phyloP scores from a whole-genome alignment of 257 asterid genomes.

The Datura wrightii region DNA sequence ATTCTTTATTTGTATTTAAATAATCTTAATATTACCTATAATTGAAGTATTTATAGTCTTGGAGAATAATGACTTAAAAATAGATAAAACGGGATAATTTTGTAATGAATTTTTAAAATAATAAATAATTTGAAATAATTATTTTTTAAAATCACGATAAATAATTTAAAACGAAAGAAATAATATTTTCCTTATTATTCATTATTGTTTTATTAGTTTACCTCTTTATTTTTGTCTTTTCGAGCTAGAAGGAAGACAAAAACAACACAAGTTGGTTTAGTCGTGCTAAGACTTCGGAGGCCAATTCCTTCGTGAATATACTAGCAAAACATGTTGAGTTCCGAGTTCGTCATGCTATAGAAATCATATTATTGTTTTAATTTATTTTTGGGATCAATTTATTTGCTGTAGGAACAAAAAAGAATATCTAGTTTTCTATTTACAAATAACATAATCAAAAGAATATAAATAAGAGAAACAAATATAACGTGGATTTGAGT shows the following conservation, averaged over 20 bases:
- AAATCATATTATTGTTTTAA: neutral
- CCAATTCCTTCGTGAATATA: neutral
- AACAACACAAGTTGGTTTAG: conserved; percentile 3
- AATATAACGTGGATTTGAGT: neutral
- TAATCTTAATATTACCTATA: no score
- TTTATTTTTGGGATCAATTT: neutral
- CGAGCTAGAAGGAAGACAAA: neutral
- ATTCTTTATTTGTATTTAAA: no score
- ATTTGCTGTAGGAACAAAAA: neutral
- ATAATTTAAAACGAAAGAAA: neutral
- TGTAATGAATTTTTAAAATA: no score
- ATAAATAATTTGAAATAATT: no score
- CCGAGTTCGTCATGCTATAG: neutral
- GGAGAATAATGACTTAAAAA: no score
- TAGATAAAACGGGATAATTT: no score
- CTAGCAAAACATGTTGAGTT: neutral
- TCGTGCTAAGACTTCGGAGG: neutral
- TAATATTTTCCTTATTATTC: neutral
- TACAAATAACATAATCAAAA: neutral
- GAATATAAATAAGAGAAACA: neutral
- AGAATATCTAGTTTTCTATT: neutral
- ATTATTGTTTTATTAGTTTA: neutral
- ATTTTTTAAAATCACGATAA: no score
- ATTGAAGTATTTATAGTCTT: no score
- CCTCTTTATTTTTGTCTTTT: conserved; percentile 16